phyloP scores from a whole-genome alignment of 2,329 filamentous ascomycete species.

The Claviceps pazoutovae region DNA sequence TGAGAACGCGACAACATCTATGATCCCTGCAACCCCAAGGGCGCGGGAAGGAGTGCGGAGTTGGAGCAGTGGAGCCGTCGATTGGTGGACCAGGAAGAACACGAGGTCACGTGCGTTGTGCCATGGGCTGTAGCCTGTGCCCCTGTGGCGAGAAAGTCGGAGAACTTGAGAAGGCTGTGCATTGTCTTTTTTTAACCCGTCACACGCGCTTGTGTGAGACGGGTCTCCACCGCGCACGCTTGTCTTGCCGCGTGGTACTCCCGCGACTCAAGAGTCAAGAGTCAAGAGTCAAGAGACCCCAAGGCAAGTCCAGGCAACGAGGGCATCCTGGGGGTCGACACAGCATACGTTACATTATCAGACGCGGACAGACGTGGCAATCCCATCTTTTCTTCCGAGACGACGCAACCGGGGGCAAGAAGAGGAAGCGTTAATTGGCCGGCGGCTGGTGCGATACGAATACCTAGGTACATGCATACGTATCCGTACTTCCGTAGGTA shows the following conservation, averaged over 20 bases:
- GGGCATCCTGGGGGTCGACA: too few species aligned
- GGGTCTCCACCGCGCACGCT: not conserved
- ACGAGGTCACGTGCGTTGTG: not conserved
- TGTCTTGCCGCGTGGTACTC: not conserved
- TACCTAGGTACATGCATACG: too few species aligned
- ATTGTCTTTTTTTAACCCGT: not conserved
- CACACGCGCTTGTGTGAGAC: not conserved
- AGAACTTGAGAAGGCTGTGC: not conserved
- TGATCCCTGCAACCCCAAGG: not conserved
- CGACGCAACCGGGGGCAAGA: not conserved
- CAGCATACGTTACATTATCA: not conserved
- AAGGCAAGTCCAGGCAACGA: not conserved
- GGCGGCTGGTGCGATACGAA: not conserved
- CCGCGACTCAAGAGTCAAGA: too few species aligned
- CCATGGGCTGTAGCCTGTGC: not conserved
- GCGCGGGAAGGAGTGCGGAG: not conserved
- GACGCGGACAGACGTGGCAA: not conserved
- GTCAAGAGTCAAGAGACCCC: too few species aligned
- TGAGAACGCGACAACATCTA: not conserved
- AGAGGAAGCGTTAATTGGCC: not conserved
- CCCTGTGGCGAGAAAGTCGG: not conserved
- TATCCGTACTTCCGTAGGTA: too few species aligned
- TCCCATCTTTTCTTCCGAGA: not conserved
- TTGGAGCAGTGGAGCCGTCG: not conserved
- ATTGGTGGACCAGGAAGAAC: not conserved